Evolutionary conservation across 1,284 basidiomycete species (phyloP), one percentile per base, ranked within the genome.

Genomic region (Puccinia coronata): DNA sequence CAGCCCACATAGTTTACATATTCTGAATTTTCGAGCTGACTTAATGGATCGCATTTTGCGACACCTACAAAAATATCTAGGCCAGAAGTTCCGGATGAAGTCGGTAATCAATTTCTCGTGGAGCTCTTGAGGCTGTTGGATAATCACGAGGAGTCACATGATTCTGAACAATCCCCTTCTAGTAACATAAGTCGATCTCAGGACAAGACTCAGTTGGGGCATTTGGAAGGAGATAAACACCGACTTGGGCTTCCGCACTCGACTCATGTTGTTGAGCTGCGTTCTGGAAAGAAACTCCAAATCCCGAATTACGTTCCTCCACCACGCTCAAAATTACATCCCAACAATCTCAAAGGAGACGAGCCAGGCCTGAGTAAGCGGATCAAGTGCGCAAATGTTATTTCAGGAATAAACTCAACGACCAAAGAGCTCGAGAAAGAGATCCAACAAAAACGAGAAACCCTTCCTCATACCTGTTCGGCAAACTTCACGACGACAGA

Each of bases 351-450:
- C 23, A 2, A 9, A 34, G 18, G 28, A 57, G 43, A 25, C 34
- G 8, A 31, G 43, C 31, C 53, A 28, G 28, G 14, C 2, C 41
- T 14, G 36, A 67, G 4, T 8, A 49, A 53, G 67, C 55, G 31
- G 28, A 11, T 63, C 28, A 49, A 49, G n/a, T 16, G 20, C 25
- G 55, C 41, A 16, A 55, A 78, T 31, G 67, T 80, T 18, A 1
- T 80, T 47, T 49, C 55, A 23, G 78, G 78, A 43, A 61, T 72
- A 12, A 80, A 80, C n/a, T 55, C 67, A 36, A 72, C 71, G 4
- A 80, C 69, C 36, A 69, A 80, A 59, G 67, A 20, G 31, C 20
- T 80, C 39, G 78, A 80, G 72, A 61, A 31, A 47, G 55, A 59
- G 59, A 80, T 80, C 9, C 78, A 28, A 47, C 51, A 72, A 1